Conservation (phyloP, 1,284 basidiomycete species). For the Naganishia sp. region DNA sequence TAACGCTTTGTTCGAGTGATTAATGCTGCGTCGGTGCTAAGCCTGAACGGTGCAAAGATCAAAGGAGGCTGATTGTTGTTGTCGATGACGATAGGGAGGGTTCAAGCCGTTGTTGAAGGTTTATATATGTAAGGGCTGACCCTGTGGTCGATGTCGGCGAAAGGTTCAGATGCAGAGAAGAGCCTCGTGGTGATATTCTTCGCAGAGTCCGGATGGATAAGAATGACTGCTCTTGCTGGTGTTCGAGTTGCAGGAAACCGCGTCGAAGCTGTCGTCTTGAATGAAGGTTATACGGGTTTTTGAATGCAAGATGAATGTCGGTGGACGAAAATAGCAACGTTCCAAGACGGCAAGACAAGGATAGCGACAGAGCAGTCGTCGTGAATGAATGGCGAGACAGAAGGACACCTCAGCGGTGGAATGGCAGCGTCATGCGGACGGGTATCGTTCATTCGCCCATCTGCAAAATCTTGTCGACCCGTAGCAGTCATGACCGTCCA, state of each 20-base stretch:
- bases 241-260: not conserved
- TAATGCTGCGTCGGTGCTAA: not conserved
- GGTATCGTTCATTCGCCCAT: too few species aligned
- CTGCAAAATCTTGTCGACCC: conserved; percentile 1
- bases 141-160: too few species aligned
- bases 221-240: conserved; percentile 1
- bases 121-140: not conserved
- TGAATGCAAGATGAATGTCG: not conserved
- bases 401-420: not conserved
- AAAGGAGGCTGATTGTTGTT: too few species aligned
- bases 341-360: too few species aligned
- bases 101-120: not conserved
- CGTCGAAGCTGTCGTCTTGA: not conserved
- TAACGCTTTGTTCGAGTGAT: not conserved
- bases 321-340: not conserved
- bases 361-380: not conserved
- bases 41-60: too few species aligned
- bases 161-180: too few species aligned
- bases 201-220: too few species aligned
- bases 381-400: too few species aligned
- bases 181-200: too few species aligned
- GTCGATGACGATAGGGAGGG: too few species aligned
- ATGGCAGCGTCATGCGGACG: not conserved
- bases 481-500: conserved; percentile 22
- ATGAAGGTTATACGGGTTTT: not conserved